Base-by-base conservation (phyloP, 768 basidiomycete genomes). In the Boletus reticulatus region DNA sequence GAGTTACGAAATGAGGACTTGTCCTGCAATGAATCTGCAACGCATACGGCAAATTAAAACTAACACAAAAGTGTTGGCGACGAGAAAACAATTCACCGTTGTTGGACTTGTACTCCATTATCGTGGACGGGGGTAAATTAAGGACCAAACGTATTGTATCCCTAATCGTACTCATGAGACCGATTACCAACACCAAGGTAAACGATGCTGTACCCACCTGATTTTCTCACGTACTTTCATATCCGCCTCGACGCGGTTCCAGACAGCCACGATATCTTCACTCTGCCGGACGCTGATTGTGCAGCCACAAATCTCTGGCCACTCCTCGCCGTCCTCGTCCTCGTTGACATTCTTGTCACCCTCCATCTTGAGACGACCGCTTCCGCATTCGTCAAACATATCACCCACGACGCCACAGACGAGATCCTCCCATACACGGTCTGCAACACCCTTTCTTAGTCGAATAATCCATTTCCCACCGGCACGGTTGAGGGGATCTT, bases 381-480 rank as follows among this genome's bases (percentile, higher is more conserved):
- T 56, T 71, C 76, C 62, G 62, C 84, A 84, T 39, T 83, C 84
- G 43, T 89, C 88, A 64, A 97, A 96, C 72, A 92, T 88, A 69
- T 96, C 95, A 4, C 94, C 95, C 53, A 94, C 82, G 53, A 95
- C 78, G 12, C 92, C 91, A 61, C 94, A 77, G 32, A 96, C 82
- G 43, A 93, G 80, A 63, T 91, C 88, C 73, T 96, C 93, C 93
- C 93, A 96, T 48, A 95, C 74, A 29, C 92, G 85, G 73, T 96
- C 94, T 5, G 91, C 85, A 36, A 95, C 80, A 43, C 93, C 93
- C 68, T 98, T 97, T 62, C 86, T 84, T 46, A 98, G 80, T 50
- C 96, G 89, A 55, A 98, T 81, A 48, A 96, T 96, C 90, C 94
- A 98, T 72, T 95, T 96, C 4, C 94, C 95, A 27, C 95, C 95